Evolutionary conservation across 306 rosid species (phyloP).

Genomic region (Carpinus fangiana): DNA sequence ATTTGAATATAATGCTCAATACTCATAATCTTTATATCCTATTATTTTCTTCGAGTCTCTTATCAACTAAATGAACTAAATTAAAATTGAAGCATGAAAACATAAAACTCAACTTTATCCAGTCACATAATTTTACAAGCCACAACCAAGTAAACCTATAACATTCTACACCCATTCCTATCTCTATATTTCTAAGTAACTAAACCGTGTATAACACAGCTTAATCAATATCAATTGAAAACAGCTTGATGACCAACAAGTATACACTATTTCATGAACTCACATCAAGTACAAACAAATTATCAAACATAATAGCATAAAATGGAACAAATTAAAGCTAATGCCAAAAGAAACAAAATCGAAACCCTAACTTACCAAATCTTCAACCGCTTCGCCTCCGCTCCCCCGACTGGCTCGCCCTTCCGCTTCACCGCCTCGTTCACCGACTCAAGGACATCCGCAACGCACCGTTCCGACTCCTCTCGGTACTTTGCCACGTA

Average conservation of each 20-base stretch:
- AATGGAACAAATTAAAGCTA: not conserved
- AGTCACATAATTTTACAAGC: not conserved
- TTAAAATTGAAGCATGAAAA: too few species aligned
- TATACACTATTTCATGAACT: not conserved
- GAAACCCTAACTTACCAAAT: constrained; percentile 54
- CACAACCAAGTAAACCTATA: too few species aligned
- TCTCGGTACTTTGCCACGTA: constrained; percentile 81
- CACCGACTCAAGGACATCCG: constrained; percentile 70
- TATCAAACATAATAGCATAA: not conserved
- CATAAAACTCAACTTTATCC: not conserved
- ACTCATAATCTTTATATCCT: not conserved
- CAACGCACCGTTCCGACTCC: constrained; percentile 73
- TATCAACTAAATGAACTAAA: not conserved
- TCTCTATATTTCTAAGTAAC: not conserved
- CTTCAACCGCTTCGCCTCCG: constrained; percentile 59
- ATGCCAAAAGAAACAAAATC: not conserved
- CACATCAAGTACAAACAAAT: not conserved
- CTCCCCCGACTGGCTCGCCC: constrained; percentile 1
- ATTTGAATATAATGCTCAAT: not conserved
- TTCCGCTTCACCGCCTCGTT: constrained; percentile 74
- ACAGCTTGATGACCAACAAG: not conserved
- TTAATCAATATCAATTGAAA: not conserved
- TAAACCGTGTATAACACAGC: not conserved
- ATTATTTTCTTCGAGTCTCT: not conserved
- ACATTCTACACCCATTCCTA: not conserved